phyloP scores from a whole-genome alignment of 768 basidiomycete species.

The Hygrocybe coccinea region DNA sequence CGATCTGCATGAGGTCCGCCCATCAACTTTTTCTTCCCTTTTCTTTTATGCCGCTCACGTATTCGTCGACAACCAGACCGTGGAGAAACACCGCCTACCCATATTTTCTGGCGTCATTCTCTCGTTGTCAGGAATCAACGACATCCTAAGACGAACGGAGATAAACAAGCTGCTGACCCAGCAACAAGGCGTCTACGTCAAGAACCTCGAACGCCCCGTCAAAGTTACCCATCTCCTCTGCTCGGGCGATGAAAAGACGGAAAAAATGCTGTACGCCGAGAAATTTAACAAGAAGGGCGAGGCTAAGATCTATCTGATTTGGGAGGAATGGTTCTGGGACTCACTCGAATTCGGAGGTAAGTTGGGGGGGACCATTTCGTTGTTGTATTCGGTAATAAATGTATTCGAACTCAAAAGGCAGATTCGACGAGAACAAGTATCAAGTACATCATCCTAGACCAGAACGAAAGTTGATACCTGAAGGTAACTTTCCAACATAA shows the following conservation, averaged over 20 bases:
- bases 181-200: slow-evolving; percentile 65
- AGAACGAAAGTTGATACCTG: slow-evolving; percentile 37
- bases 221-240: slow-evolving; percentile 84
- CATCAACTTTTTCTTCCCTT: neutral
- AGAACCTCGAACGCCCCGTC: slow-evolving; percentile 72
- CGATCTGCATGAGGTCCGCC: slow-evolving; percentile 54
- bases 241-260: slow-evolving; percentile 57
- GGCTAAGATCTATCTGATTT: slow-evolving; percentile 72
- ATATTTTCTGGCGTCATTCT: slow-evolving; percentile 68
- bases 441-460: slow-evolving; percentile 57
- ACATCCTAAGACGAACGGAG: slow-evolving; percentile 52
- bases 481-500: neutral
- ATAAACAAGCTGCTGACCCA: slow-evolving; percentile 58
- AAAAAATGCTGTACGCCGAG: slow-evolving; percentile 76
- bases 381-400: slow-evolving; percentile 59
- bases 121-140: slow-evolving; percentile 71
- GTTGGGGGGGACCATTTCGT: too few relatives aligned
- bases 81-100: slow-evolving; percentile 58
- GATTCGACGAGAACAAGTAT: slow-evolving; percentile 62
- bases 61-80: slow-evolving; percentile 40
- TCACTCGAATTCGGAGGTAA: slow-evolving; percentile 69
- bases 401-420: slow-evolving; percentile 34
- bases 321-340: slow-evolving; percentile 99
- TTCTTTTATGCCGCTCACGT: neutral
- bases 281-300: slow-evolving; percentile 68